Evolutionary conservation across 805 yeast genomes (phyloP).

Genomic region (Teunomyces cretensis): DNA sequence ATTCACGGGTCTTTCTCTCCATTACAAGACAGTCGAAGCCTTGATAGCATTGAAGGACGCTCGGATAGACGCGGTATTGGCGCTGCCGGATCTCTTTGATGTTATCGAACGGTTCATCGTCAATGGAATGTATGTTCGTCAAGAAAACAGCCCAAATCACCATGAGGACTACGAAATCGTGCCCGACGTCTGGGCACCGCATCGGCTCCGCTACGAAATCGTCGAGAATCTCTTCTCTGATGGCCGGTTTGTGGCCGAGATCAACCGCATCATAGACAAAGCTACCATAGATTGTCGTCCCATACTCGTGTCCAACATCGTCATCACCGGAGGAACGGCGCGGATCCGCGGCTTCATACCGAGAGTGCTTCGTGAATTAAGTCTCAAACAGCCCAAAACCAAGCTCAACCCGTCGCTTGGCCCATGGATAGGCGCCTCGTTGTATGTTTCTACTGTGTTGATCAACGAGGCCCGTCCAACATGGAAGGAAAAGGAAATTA

Average conservation of each 20-base stretch:
- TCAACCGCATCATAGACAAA: slow-evolving; percentile 8
- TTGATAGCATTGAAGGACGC: slow-evolving; percentile 13
- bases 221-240: slow-evolving; percentile 10
- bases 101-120: slow-evolving; percentile 17
- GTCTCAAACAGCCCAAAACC: slow-evolving; percentile 3
- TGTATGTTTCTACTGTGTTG: slow-evolving; percentile 24
- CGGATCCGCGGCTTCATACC: slow-evolving; percentile 23
- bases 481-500: slow-evolving; percentile 21
- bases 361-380: slow-evolving; percentile 14
- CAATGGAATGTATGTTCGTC: slow-evolving; percentile 11
- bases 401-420: slow-evolving; percentile 20
- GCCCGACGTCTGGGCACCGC: slow-evolving; percentile 13
- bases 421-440: slow-evolving; percentile 32
- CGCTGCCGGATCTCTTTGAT: slow-evolving; percentile 13
- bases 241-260: slow-evolving; percentile 7
- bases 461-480: slow-evolving; percentile 12
- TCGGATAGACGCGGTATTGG: slow-evolving; percentile 9
- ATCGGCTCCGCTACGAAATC: slow-evolving; percentile 12
- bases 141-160: not conserved
- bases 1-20: slow-evolving; percentile 17
- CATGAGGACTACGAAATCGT: slow-evolving; percentile 10
- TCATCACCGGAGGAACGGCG: slow-evolving; percentile 25
- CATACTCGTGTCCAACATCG: slow-evolving; percentile 16
- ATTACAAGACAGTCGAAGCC: slow-evolving; percentile 16
- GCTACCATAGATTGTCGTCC: slow-evolving; percentile 21